Base-by-base conservation (phyloP, 2,329 filamentous ascomycete genomes). In the Ophiostoma pallidulum region DNA sequence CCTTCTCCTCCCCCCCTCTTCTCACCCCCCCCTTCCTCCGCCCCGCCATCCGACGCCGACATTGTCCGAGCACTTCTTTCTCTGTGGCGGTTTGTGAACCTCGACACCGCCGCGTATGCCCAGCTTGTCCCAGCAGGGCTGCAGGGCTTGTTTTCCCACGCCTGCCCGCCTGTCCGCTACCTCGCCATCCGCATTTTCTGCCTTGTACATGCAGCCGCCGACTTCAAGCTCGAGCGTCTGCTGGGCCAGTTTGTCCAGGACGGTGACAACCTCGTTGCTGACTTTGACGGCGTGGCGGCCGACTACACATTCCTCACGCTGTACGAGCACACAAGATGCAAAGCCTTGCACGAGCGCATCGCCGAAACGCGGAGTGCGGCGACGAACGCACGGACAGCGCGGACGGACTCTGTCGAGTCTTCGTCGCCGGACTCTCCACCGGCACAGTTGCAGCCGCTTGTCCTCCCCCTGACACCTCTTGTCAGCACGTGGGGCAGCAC, bases 111-210 rank as follows among this genome's bases (percentile, higher is more conserved):
- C 37, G 75, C 74, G 4, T 95, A 90, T 59, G 75, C 76, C 9
- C 68, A 67, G 50, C 70, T 80, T 9, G 57, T 78, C 31, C 80
- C 84, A 1, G 73, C 78, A 40, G 75, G 77, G 53, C 71, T 95
- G 37, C 81, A 89, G 64, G 65, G 66, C 26, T 69, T 94, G 12
- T 84, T 95, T 56, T 68, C 71, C 44, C 76, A 83, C 60, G 59
- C 65, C 40, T 72, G 74, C 55, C 68, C 66, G 50, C 67, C 76
- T 14, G 76, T 94, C 43, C 79, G 85, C 64, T 95, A 90, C 64
- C 72, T 97, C 51, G 84, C 89, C 13, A 75, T 94, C 48, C 79
- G 88, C 53, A 78, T 90, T 50, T 85, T 95, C 54, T 89, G 84
- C 59, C 72, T 87, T 53, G 78, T 88, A 49, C 78, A 94, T 56